A percentile compares a stretch with the other conserved stretches of the same genome.
phyloP scores from a whole-genome alignment of 1,139 yeast genomes.

The Taphrina wiesneri region DNA sequence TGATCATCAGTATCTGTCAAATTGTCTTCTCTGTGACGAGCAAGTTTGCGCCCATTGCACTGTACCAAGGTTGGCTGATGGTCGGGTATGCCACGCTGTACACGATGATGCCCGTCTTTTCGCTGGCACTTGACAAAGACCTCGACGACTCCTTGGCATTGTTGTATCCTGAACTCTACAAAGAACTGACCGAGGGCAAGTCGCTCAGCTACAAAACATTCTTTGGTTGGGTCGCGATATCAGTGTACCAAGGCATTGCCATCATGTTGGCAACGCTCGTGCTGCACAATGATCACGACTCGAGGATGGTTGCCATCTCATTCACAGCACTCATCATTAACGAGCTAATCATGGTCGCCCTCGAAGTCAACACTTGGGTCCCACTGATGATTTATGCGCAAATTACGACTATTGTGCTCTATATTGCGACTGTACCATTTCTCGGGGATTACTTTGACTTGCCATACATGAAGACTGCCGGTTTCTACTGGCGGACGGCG shows the following conservation, averaged over 20 bases:
- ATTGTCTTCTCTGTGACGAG: conserved; percentile 88
- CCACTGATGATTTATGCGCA: conserved; percentile 68
- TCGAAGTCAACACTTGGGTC: conserved; percentile 84
- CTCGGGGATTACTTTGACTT: conserved; percentile 81
- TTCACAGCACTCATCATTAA: conserved; percentile 78
- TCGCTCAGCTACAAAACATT: conserved; percentile 85
- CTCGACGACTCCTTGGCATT: conserved; percentile 86
- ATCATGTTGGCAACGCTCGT: conserved; percentile 24
- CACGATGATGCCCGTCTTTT: conserved; percentile 98
- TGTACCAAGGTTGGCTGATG: conserved; percentile 90
- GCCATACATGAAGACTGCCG: conserved; percentile 57
- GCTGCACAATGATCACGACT: conserved; percentile 42
- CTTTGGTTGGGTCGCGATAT: conserved; percentile 85
- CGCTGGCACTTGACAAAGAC: conserved; percentile 86
- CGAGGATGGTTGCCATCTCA: conserved; percentile 78
- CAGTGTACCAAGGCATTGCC: conserved; percentile 74
- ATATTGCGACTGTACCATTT: conserved; percentile 75
- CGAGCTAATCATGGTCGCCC: conserved; percentile 89
- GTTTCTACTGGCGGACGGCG: conserved; percentile 69
- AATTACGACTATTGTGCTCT: conserved; percentile 65
- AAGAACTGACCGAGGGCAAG: conserved; percentile 84
- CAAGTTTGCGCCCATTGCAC: conserved; percentile 85
- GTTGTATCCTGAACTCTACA: conserved; percentile 90
- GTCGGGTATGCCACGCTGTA: conserved; percentile 96
- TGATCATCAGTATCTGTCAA: conserved; percentile 93